Base-by-base conservation (phyloP, 1,284 basidiomycete species). In the Erythrobasidium hasegawianum region DNA sequence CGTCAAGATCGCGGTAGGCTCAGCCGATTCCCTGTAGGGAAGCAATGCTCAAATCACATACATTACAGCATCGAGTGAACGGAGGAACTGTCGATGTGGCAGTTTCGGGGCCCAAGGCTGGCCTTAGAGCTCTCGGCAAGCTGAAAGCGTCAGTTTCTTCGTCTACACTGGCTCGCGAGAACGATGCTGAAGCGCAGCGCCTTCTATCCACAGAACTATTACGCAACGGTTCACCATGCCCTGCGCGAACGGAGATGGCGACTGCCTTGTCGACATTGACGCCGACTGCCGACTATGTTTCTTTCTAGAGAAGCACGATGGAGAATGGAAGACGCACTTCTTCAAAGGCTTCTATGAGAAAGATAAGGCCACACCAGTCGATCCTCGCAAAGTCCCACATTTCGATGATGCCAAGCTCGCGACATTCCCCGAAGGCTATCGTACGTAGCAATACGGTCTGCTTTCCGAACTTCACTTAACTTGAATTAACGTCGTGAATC, bases 261-360 rank as follows among this genome's bases (percentile, higher is more conserved):
- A 71, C 62, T 71, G 73, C 57, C 71, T 75, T 41, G 75, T 75
- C 5, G 75, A 76, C 55, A 69, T 75, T 9, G 75, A 76, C 33
- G 75, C 73, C 4, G 75, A 76, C 43, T 75, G 75, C 41, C 68
- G 74, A 11, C 68, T 76, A 1, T 74, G 71, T 60, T 76, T 75
- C 69, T 76, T 76, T 59, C 66, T 74, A 27, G 72, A 74, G 59
- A 72, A 73, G 59, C 68, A 73, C 40, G 49, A 72, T 45, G 70
- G 68, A 1, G 55, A 39, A 13, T 74, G 73, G 73, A 73, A 73
- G 59, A 68, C 47, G 16, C 72, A 72, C 52, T 73, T 72, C 64
- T 73, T 73, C 71, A 73, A 73, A 45, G 69, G 71, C 52, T 72
- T 72, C 60, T 74, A 73, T 62, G 75, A 76, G 47, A 74, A 75